Percentiles rank a stretch among this genome's conserved stretches.
Conservation (phyloP, 179 eudicot species). For the Patellifolia procumbens region DNA sequence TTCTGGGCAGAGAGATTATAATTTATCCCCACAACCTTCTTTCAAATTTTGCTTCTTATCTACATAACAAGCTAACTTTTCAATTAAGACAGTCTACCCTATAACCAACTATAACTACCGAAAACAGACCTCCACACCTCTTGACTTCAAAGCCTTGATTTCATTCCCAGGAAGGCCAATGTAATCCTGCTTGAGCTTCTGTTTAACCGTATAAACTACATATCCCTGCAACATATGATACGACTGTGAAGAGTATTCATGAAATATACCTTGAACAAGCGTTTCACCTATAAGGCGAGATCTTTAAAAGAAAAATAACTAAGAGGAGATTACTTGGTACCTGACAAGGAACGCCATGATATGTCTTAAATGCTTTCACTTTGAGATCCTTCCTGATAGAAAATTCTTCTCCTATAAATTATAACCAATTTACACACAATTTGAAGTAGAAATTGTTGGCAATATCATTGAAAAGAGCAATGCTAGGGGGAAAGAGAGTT, state of each 20-base stretch:
- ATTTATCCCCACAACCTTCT: neutral
- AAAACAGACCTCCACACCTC: slow-evolving; percentile 82
- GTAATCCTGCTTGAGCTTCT: slow-evolving; percentile 83
- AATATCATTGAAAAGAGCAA: slow-evolving; percentile 1
- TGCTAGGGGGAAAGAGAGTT: neutral
- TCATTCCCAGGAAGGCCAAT: slow-evolving; percentile 71
- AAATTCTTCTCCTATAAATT: slow-evolving; percentile 71
- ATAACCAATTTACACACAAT: slow-evolving; percentile 9
- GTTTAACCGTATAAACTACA: slow-evolving; percentile 64
- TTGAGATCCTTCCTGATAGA: slow-evolving; percentile 68
- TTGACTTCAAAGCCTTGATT: slow-evolving; percentile 68
- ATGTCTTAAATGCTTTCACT: slow-evolving; percentile 86
- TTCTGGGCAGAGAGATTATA: neutral
- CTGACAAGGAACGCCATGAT: slow-evolving; percentile 86
- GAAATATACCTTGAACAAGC: slow-evolving; percentile 4
- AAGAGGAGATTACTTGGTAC: slow-evolving; percentile 29
- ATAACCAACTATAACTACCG: neutral
- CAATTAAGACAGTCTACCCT: neutral
- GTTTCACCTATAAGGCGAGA: neutral
- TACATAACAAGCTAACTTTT: neutral
- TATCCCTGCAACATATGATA: slow-evolving; percentile 62
- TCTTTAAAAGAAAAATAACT: neutral
- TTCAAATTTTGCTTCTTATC: neutral
- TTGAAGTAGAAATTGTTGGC: neutral
- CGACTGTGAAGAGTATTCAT: neutral